A percentile compares a stretch with the other conserved stretches of the same genome.
These are phyloP conservation scores for Leccinum longicurvipes DNA, from an alignment of 768 basidiomycete genomes.

Conservation along the genomic window DNA sequence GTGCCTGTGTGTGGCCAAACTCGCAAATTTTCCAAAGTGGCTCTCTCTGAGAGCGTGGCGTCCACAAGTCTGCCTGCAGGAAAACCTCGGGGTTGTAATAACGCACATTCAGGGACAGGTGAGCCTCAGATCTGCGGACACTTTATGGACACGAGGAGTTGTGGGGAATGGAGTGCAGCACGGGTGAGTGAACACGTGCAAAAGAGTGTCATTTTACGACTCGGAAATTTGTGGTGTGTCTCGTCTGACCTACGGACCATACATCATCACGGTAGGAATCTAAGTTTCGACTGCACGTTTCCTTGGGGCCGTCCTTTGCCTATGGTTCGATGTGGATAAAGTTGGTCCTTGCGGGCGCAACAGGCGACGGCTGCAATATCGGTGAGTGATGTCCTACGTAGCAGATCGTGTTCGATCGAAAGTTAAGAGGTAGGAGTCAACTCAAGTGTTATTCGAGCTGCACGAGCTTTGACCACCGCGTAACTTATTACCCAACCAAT, in stretches of 20 bases:
- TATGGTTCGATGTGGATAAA: neutral
- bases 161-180: slow-evolving; percentile 1
- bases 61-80: slow-evolving; percentile 28
- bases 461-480: neutral
- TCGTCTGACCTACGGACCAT: slow-evolving; percentile 4
- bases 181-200: slow-evolving; percentile 22
- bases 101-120: slow-evolving; percentile 15
- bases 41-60: slow-evolving; percentile 16
- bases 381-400: neutral
- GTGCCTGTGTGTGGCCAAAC: slow-evolving; percentile 8
- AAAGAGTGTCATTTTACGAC: neutral
- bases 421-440: neutral
- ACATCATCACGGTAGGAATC: neutral
- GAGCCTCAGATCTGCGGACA: neutral
- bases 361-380: neutral
- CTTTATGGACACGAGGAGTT: slow-evolving; percentile 17
- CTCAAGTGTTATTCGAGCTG: neutral
- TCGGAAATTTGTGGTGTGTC: neutral
- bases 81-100: slow-evolving; percentile 6
- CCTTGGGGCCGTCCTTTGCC: neutral
- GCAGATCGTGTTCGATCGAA: slow-evolving; percentile 6
- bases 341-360: neutral
- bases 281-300: neutral
- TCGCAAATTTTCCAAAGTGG: slow-evolving; percentile 4
- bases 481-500: neutral